Evolutionary conservation across 768 basidiomycete species (phyloP), one percentile per base, ranked within the genome.

Genomic region (Fomitopsis pulvina): DNA sequence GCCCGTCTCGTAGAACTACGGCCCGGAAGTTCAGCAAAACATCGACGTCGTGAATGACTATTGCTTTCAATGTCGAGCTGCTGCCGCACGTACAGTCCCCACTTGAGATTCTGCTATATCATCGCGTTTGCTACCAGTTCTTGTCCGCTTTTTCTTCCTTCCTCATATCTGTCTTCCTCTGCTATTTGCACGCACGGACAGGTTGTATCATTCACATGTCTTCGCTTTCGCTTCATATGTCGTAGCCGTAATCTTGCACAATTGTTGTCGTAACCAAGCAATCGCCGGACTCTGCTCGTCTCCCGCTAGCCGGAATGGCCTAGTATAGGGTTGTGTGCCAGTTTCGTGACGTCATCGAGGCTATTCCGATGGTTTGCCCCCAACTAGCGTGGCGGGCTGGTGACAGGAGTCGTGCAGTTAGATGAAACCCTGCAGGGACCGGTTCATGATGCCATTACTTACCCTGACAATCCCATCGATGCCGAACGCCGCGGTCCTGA

Each of bases 31-130:
- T 50, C 79, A 89, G 60, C 73, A 75, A 52, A 79, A 83, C 59
- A 63, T 86, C 52, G 86, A 88, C 67, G 71, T 69, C 37, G 83
- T 87, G 57, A 76, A 87, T 58, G 83, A 87, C 46, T 81, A 71
- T 52, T 89, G 86, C 63, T 81, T 76, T 58, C 76, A 78, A 41
- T 89, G 86, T 64, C 77, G 80, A 30, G 76, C 81, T 50, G 83
- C 84, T 9, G 72, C 71, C 39, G 69, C 66, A 25, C 68, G 68
- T 16, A 63, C 60, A 42, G 38, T 61, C 28, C 62, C 57, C 18
- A 28, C 56, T 25, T 63, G 58, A 61, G n/a, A n/a, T n/a, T n/a
- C n/a, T n/a, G n/a, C 25, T 8, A n/a, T n/a, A n/a, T n/a, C n/a
- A n/a, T n/a, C n/a, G n/a, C n/a, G n/a, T n/a, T n/a, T n/a, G n/a